Base-by-base conservation (phyloP, 1,284 basidiomycete species). In the Mycena sp. region DNA sequence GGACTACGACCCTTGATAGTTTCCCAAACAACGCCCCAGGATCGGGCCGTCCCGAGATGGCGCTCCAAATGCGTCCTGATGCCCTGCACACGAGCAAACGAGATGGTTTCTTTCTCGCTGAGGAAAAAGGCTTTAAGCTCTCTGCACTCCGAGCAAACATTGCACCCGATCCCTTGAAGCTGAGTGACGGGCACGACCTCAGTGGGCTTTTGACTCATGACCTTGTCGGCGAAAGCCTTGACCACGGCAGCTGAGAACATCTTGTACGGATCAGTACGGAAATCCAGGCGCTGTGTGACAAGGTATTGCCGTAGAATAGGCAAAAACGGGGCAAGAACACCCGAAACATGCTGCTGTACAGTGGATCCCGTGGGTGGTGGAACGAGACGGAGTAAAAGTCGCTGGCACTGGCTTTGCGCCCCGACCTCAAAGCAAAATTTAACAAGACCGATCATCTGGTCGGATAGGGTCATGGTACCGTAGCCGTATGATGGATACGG, bases 391-490 rank as follows among this genome's bases (percentile, higher is more conserved):
- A 48, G 41, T 12, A 65, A 40, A 11, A 65, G 55, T 29, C 50
- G 58, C 23, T 58, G 41, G 30, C 58, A 65, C 35, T 48, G 35
- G 21, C 25, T 54, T 26, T 32, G 48, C 1, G 54, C 58, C 11
- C 54, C 63, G 29, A 61, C 16, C 35, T 65, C 58, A 37, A 65
- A 61, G 32, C 58, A 65, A 40, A 65, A 61, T 21, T 65, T 46
- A 43, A 65, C 41, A n/a, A 65, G 35, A 5, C 1, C 12, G 11
- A 65, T 29, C 63, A 61, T 52, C 11, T 30, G 35, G 28, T 65
- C 63, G 12, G 50, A 28, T 12, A 58, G 35, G 28, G 26, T 17
- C 6, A n/a, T 10, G 16, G 25, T 9, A 29, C 14, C 16, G 23
- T 2, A 5, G 21, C n/a, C 37, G 57, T 52, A 54, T n/a, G 16